Base-by-base conservation (phyloP, 179 eudicot species). In the Silene noctiflora region DNA sequence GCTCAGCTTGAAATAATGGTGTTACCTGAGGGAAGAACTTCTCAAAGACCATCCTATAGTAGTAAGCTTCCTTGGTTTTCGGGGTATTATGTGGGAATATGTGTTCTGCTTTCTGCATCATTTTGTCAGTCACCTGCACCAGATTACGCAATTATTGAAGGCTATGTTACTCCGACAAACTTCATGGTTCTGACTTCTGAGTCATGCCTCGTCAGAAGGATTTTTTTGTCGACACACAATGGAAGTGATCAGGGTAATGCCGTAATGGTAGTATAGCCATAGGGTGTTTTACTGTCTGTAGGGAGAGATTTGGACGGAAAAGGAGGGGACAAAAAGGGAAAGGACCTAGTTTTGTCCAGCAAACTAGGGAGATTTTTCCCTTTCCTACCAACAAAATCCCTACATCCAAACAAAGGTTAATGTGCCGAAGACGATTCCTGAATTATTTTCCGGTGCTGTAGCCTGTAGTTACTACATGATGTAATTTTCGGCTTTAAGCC, bases 61-160 rank as follows among this genome's bases (percentile, higher is more conserved):
- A 88, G 84, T 92, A 94, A 0, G 89, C 98, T 78, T 94, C 98
- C 80, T 92, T 94, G 9, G 92, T 86, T 69, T 77, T 72, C 61
- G 98, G 98, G 27, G 98, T 88, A 69, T 94, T 94, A 75, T 94
- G 91, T 10, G 91, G 96, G 85, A 89, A 92, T 56, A 94, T 84
- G 69, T 86, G 84, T 19, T 74, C 74, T 4, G 96, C 96, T 69
- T 90, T 77, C 65, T 82, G 79, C 92, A 94, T 88, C 97, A 94
- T 94, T 75, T 79, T 86, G 79, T 90, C 89, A 3, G 88, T 87
- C 67, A 94, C 98, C 98, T 93, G 86, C 74, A 66, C 22, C 46
- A 67, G 53, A 76, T 17, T 53, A 14, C 19, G 59, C 13, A 0
- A 17, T 53, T 53, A 53, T 53, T 53, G 19, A 4, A 53, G 16